These are phyloP conservation scores for Choiromyces venosus DNA, from an alignment of 495 filamentous ascomycete species.

Conservation along the genomic window DNA sequence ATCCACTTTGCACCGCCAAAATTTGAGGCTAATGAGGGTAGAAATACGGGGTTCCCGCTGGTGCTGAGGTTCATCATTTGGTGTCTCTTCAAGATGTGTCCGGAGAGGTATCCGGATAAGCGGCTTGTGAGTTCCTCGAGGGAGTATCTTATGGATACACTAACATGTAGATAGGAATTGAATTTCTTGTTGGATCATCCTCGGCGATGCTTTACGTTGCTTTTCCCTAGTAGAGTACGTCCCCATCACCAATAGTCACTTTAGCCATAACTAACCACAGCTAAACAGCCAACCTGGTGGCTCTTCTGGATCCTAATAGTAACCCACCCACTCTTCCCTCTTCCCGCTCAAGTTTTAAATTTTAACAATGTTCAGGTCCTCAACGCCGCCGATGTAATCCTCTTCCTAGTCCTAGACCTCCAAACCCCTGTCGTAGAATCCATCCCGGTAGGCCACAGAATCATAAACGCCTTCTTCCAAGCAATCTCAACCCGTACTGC, in stretches of 20 bases:
- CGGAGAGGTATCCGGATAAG: conserved; percentile 45
- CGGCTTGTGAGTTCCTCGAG: conserved; percentile 39
- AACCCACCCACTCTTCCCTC: background rate
- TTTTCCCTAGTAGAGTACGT: conserved; percentile 77
- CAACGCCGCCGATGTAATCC: conserved; percentile 76
- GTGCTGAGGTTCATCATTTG: conserved; percentile 90
- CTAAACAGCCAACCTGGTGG: conserved; percentile 65
- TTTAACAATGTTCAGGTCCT: conserved; percentile 46
- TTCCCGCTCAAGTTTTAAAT: background rate
- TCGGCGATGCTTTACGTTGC: conserved; percentile 85
- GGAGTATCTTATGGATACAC: too few species aligned
- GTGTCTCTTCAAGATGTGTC: conserved; percentile 53
- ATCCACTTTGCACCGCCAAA: background rate
- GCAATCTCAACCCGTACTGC: conserved; percentile 81
- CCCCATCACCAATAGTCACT: background rate
- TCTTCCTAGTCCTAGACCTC: conserved; percentile 85
- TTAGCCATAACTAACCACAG: conserved; percentile 3
- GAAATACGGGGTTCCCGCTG: conserved; percentile 90
- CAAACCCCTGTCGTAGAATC: conserved; percentile 58
- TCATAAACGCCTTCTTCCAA: conserved; percentile 83
- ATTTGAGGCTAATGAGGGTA: conserved; percentile 2
- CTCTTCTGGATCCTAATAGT: conserved; percentile 75
- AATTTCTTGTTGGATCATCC: conserved; percentile 89
- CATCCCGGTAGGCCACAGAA: conserved; percentile 60
- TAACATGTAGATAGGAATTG: conserved; percentile 56